Percentiles rank a stretch among this genome's conserved stretches.
Conservation (phyloP, 176 grass and related monocot genomes). For the Bolboschoenus planiculmis region DNA sequence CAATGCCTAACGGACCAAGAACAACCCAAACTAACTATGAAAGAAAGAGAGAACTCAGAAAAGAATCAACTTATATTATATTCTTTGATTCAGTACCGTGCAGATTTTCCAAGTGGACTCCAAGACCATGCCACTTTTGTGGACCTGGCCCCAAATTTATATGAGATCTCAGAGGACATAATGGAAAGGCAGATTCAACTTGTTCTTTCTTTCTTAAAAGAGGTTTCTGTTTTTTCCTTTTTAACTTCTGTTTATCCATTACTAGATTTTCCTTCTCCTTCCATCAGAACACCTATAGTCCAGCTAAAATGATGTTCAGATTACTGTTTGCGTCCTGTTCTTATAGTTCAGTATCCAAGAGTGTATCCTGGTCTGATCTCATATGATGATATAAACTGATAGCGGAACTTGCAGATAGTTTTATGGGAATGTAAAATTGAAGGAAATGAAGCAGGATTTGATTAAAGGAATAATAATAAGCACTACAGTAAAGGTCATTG, state of each 20-base stretch:
- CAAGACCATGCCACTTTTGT: constrained; percentile 76
- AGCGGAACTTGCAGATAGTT: no score
- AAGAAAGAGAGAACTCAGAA: not conserved
- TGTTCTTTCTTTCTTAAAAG: constrained; percentile 52
- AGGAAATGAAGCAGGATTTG: no score
- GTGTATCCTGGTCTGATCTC: not conserved
- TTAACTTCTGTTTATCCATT: constrained; percentile 7
- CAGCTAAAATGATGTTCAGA: not conserved
- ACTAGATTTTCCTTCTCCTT: not conserved
- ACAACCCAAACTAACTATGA: not conserved
- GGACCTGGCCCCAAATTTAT: constrained; percentile 78
- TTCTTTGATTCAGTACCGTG: constrained; percentile 73
- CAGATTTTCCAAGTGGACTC: constrained; percentile 73
- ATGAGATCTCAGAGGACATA: constrained; percentile 61
- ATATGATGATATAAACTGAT: no score
- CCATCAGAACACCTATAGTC: constrained; percentile 12
- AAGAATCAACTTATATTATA: constrained; percentile 23
- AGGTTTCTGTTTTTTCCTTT: constrained; percentile 33
- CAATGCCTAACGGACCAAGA: not conserved
- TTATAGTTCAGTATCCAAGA: not conserved
- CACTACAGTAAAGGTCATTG: no score
- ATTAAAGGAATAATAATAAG: no score
- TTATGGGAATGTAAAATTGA: no score
- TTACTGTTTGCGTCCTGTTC: not conserved
- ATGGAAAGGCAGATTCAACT: constrained; percentile 67